phyloP scores from a whole-genome alignment of 2,329 filamentous ascomycete genomes.

The Aureobasidium sp. region DNA sequence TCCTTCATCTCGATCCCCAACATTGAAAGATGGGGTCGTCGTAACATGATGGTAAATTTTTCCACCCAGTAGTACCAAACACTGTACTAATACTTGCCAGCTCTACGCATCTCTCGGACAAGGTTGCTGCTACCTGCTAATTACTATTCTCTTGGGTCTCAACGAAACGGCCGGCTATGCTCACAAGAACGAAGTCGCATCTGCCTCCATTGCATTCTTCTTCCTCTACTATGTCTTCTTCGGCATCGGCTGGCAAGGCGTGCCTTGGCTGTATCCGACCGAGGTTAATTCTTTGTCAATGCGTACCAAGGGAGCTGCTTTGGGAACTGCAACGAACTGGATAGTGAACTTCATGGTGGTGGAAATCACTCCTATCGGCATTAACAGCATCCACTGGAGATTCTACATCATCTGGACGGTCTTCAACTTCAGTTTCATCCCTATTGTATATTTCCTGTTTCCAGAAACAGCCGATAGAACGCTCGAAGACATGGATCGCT shows the following conservation, averaged over 20 bases:
- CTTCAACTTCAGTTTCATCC: conserved; percentile 34
- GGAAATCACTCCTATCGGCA: conserved; percentile 39
- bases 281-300: conserved; percentile 46
- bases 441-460: conserved; percentile 37
- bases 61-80: too few relatives aligned
- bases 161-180: conserved; percentile 29
- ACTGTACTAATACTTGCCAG: too few relatives aligned
- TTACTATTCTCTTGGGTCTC: conserved; percentile 43
- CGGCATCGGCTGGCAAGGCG: conserved; percentile 44
- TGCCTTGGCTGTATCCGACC: conserved; percentile 31
- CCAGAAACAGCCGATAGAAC: conserved; percentile 29
- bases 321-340: conserved; percentile 48
- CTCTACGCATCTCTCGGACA: conserved; percentile 49
- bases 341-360: conserved; percentile 37
- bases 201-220: conserved; percentile 44
- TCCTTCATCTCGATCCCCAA: conserved; percentile 41
- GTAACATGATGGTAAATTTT: conserved; percentile 46
- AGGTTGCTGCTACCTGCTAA: conserved; percentile 45
- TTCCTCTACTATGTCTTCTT: conserved; percentile 51
- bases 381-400: conserved; percentile 26
- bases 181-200: conserved; percentile 26
- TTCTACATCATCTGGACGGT: conserved; percentile 25
- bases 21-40: conserved; percentile 47
- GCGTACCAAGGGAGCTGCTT: conserved; percentile 42
- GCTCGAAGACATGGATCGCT: conserved; percentile 28